Conservation (phyloP, 2,329 filamentous ascomycete species). For the Gyromitra esculenta region DNA sequence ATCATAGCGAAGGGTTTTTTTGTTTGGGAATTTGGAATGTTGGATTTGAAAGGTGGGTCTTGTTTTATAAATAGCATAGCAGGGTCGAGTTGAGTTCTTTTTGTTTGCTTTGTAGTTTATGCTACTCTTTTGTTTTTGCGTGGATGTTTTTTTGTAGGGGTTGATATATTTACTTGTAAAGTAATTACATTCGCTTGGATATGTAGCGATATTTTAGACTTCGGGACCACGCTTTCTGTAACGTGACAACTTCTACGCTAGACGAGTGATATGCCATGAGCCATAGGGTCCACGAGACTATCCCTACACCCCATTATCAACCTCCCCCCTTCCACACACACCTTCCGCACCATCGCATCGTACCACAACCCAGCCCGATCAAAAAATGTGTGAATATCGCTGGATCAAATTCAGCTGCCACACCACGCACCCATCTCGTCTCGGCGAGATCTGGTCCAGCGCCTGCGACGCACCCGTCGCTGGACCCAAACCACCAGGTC, state of each 20-base stretch:
- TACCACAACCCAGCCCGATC: not conserved
- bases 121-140: not conserved
- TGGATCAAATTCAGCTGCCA: conserved; percentile 28
- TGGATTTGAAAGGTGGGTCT: conserved; percentile 9
- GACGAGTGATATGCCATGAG: conserved; percentile 27
- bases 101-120: not conserved
- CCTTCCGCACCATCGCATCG: not conserved
- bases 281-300: not conserved
- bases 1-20: conserved; percentile 35
- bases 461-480: conserved; percentile 19
- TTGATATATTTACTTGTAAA: conserved; percentile 26
- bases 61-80: conserved; percentile 36
- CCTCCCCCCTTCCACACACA: not conserved
- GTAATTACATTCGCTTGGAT: conserved; percentile 37
- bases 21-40: conserved; percentile 25
- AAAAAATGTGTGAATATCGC: conserved; percentile 36
- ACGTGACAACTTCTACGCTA: not conserved
- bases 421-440: not conserved
- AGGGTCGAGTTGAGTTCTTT: conserved; percentile 5
- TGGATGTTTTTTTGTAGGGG: not conserved
- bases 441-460: conserved; percentile 24
- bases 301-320: not conserved
- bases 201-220: conserved; percentile 9
- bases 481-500: not conserved
- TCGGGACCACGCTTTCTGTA: not conserved